These are phyloP conservation scores for Pseudocercospora fuligena DNA, from an alignment of 2,329 filamentous ascomycete species.

Conservation along the genomic window DNA sequence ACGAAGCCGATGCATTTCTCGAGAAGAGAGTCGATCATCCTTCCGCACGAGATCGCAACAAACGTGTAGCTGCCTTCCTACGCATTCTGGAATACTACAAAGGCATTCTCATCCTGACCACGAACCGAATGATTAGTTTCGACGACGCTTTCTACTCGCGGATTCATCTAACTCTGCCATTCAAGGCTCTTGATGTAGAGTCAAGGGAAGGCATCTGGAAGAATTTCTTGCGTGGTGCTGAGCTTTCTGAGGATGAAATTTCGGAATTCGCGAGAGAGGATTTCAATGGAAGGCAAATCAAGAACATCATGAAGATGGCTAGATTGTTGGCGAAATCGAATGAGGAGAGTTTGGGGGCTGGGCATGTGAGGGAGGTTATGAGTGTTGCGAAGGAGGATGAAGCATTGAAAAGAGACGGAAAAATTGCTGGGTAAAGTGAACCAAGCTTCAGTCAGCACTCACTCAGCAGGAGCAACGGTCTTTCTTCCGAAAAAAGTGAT, in stretches of 20 bases:
- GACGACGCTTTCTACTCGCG: conserved; percentile 43
- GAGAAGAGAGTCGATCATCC: conserved; percentile 37
- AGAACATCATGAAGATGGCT: background rate
- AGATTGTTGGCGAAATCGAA: background rate
- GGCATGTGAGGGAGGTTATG: background rate
- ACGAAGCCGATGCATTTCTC: conserved; percentile 69
- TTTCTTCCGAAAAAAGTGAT: background rate
- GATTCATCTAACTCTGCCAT: conserved; percentile 37
- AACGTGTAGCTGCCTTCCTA: conserved; percentile 66
- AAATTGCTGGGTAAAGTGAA: no score
- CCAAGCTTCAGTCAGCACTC: conserved; percentile 9
- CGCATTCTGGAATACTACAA: conserved; percentile 45
- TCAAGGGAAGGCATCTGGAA: background rate
- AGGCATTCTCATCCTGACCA: conserved; percentile 46
- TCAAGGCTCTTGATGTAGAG: background rate
- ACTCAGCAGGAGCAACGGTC: background rate
- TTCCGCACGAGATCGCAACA: conserved; percentile 78
- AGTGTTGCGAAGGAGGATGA: background rate
- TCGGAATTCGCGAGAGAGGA: background rate
- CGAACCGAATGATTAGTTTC: conserved; percentile 42
- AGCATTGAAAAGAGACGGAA: background rate
- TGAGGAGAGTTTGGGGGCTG: background rate
- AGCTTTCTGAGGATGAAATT: background rate
- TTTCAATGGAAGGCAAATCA: background rate
- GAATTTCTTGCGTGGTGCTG: background rate